A percentile compares a stretch with the other conserved stretches of the same genome.
Evolutionary conservation across 2,329 filamentous ascomycete species (phyloP).

Genomic region (Claviceps cyperi): DNA sequence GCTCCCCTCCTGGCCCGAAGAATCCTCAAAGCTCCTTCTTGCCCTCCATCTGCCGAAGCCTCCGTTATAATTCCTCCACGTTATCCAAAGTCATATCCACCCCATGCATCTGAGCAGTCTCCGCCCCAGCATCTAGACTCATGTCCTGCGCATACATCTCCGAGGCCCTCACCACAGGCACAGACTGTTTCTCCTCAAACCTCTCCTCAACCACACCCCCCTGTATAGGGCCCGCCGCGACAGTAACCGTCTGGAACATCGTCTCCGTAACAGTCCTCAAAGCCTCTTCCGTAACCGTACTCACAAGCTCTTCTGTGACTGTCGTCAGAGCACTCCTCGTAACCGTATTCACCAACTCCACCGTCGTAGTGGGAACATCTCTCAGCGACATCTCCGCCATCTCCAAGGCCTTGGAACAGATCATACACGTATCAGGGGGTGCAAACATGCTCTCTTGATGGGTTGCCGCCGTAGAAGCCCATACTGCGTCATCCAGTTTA

Average conservation of each 20-base stretch:
- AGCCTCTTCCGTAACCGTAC: constrained; percentile 10
- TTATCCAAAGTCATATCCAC: no score
- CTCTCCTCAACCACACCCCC: constrained; percentile 5
- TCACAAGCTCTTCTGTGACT: constrained; percentile 12
- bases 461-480: constrained; percentile 13
- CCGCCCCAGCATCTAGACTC: no score
- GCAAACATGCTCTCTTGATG: constrained; percentile 4
- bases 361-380: constrained; percentile 1
- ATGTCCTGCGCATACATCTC: neutral
- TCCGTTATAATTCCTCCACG: no score
- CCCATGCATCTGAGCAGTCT: no score
- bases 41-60: no score
- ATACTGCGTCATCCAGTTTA: constrained; percentile 9
- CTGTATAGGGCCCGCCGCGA: constrained; percentile 8
- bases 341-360: constrained; percentile 2
- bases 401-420: constrained; percentile 8
- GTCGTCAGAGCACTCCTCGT: constrained; percentile 15
- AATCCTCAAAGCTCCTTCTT: no score
- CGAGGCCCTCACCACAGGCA: no score
- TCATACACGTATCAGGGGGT: constrained; percentile 11
- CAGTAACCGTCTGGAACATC: constrained; percentile 6
- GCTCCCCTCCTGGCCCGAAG: no score
- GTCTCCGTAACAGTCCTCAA: constrained; percentile 18
- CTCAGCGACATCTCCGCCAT: constrained; percentile 1
- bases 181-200: neutral